Conservation (phyloP, 1,284 basidiomycete genomes). For the Peniophora sp. region DNA sequence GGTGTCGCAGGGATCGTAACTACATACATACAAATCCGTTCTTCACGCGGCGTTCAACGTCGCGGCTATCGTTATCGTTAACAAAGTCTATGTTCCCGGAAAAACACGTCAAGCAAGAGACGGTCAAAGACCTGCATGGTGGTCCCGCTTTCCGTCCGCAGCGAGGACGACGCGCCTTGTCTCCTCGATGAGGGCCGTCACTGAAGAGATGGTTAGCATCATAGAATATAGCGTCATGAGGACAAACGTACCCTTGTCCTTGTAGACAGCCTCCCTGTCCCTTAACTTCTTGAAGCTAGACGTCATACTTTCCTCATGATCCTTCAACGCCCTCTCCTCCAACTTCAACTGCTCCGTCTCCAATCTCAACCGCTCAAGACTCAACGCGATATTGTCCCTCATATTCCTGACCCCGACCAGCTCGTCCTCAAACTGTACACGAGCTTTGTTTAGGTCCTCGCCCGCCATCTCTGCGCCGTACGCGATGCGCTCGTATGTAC, state of each 20-base stretch:
- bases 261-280: conserved; percentile 46
- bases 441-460: conserved; percentile 48
- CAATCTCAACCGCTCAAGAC: conserved; percentile 41
- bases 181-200: conserved; percentile 50
- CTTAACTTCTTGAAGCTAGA: conserved; percentile 47
- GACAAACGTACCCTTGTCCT: conserved; percentile 36
- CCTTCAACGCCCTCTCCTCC: conserved; percentile 44
- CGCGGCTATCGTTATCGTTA: no score
- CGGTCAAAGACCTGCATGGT: conserved; percentile 8
- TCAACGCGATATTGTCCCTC: conserved; percentile 44
- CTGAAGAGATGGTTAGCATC: conserved; percentile 21
- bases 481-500: conserved; percentile 43
- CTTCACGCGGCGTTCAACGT: no score
- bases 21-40: no score
- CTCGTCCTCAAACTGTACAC: conserved; percentile 49
- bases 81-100: no score
- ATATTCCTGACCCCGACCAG: conserved; percentile 47
- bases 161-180: conserved; percentile 40
- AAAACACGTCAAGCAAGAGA: background rate
- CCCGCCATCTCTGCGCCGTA: conserved; percentile 50
- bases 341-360: conserved; percentile 51
- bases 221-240: background rate
- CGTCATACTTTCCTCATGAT: conserved; percentile 45
- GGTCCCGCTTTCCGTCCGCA: conserved; percentile 36
- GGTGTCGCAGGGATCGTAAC: no score